Conservation (phyloP, 2,329 filamentous ascomycete genomes). For the Fusarium bulbicola region DNA sequence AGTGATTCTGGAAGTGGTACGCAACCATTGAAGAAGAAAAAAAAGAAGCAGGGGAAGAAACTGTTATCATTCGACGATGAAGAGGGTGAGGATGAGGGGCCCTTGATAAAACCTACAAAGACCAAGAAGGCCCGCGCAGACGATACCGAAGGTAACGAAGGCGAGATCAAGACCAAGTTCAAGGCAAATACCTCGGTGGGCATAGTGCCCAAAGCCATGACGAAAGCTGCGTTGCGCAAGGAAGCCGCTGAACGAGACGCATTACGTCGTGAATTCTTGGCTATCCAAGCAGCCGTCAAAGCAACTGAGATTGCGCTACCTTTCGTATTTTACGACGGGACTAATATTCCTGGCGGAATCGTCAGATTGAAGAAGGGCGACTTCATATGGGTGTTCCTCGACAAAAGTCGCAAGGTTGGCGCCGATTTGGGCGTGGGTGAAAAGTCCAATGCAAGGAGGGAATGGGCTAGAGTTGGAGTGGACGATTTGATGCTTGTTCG, state of each 20-base stretch:
- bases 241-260: conserved; percentile 83
- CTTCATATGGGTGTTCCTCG: conserved; percentile 90
- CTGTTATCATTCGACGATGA: conserved; percentile 74
- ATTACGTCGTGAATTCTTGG: conserved; percentile 82
- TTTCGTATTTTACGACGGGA: conserved; percentile 97
- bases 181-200: conserved; percentile 69
- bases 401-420: conserved; percentile 89
- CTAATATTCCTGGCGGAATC: conserved; percentile 83
- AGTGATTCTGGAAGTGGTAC: conserved; percentile 46
- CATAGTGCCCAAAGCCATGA: conserved; percentile 72
- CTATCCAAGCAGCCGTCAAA: conserved; percentile 86
- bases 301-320: conserved; percentile 89
- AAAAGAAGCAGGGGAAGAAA: conserved; percentile 56
- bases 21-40: conserved; percentile 46
- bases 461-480: conserved; percentile 93
- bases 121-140: conserved; percentile 50
- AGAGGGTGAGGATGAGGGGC: conserved; percentile 67
- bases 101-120: conserved; percentile 43
- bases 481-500: conserved; percentile 95
- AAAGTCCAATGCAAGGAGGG: conserved; percentile 71
- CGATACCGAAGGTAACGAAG: conserved; percentile 43
- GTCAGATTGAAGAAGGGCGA: conserved; percentile 94
- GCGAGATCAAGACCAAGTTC: conserved; percentile 56
- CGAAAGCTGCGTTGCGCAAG: conserved; percentile 78
- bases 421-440: conserved; percentile 81